These are phyloP conservation scores for Lactarius deliciosus DNA, from an alignment of 768 basidiomycete genomes.

Conservation along the genomic window DNA sequence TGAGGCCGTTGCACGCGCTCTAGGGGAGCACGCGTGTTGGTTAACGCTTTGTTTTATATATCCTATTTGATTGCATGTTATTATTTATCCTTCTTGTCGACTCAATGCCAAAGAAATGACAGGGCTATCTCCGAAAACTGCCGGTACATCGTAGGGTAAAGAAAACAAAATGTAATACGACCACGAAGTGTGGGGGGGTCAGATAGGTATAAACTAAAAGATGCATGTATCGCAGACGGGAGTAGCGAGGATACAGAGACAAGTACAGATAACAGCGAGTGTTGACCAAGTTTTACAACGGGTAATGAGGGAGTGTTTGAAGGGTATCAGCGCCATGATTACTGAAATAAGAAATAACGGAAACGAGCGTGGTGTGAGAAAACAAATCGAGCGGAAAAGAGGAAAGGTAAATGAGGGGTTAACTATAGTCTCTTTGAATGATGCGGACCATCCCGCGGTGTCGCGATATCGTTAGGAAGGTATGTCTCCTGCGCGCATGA, in stretches of 20 bases:
- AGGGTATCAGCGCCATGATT: slow-evolving; percentile 10
- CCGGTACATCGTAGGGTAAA: slow-evolving; percentile 6
- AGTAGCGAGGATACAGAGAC: slow-evolving; percentile 16
- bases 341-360: slow-evolving; percentile 2
- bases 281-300: slow-evolving; percentile 8
- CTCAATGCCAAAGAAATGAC: background rate
- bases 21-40: slow-evolving; percentile 10
- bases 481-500: slow-evolving; percentile 11
- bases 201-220: slow-evolving; percentile 3
- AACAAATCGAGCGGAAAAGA: slow-evolving; percentile 3
- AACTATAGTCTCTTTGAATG: background rate
- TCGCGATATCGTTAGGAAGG: slow-evolving; percentile 9
- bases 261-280: slow-evolving; percentile 14
- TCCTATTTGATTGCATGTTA: background rate
- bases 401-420: background rate
- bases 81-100: background rate
- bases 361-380: slow-evolving; percentile 4
- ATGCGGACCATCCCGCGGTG: background rate
- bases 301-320: slow-evolving; percentile 1
- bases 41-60: background rate
- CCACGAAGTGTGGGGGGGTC: slow-evolving; percentile 5
- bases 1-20: slow-evolving; percentile 28
- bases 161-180: slow-evolving; percentile 12
- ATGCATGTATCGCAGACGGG: slow-evolving; percentile 20
- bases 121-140: background rate